phyloP scores from a whole-genome alignment of 192 early-diverging fungal species.

The Neocallimastix lanati region DNA sequence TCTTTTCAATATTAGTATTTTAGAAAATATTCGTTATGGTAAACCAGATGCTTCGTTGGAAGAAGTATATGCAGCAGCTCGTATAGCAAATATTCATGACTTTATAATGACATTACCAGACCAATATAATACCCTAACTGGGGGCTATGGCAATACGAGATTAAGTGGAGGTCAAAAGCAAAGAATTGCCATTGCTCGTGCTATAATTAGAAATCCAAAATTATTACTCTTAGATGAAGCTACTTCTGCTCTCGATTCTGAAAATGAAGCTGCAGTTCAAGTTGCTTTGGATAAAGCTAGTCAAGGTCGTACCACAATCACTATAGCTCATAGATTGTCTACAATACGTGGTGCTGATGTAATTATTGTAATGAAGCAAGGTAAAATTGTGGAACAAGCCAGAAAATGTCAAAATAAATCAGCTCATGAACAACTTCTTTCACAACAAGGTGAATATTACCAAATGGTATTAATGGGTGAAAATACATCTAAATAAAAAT shows the following conservation, averaged over 20 bases:
- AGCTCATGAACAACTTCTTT: background rate
- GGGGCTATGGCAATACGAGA: background rate
- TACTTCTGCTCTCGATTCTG: background rate
- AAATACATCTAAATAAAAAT: background rate
- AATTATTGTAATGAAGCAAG: background rate
- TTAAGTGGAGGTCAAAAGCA: constrained; percentile 8
- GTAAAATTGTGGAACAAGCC: background rate
- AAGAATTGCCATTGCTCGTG: background rate
- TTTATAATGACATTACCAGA: constrained; percentile 2
- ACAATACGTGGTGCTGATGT: background rate
- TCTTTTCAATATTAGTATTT: constrained; percentile 69
- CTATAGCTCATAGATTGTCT: background rate
- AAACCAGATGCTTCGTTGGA: constrained; percentile 16
- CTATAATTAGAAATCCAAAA: constrained; percentile 3
- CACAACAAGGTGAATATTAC: background rate
- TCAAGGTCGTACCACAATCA: constrained; percentile 7
- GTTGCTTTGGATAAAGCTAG: constrained; percentile 2
- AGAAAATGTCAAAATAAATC: background rate
- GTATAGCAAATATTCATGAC: constrained; percentile 2
- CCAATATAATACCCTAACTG: background rate
- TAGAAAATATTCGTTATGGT: constrained; percentile 75
- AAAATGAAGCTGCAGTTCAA: constrained; percentile 1
- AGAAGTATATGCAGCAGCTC: background rate
- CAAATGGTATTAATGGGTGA: background rate
- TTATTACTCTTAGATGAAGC: background rate